Percentiles rank a stretch among this genome's conserved stretches.
phyloP scores from a whole-genome alignment of 805 yeast genomes.

The Saccharomycodes ludwigii region DNA sequence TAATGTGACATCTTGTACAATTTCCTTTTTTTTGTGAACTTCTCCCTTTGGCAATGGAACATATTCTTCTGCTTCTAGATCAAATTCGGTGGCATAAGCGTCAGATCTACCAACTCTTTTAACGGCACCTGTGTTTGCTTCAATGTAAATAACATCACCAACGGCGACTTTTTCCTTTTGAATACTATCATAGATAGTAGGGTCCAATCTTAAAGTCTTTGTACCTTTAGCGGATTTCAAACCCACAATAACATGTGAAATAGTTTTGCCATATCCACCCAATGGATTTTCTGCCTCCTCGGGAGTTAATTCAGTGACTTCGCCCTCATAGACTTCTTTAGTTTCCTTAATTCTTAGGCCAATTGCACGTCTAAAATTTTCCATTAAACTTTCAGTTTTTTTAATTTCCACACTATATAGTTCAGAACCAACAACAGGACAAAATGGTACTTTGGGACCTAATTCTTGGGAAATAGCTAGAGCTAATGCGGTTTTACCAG shows the following conservation, averaged over 20 bases:
- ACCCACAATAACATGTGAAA: conserved; percentile 87
- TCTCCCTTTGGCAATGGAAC: conserved; percentile 98
- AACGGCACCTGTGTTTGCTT: conserved; percentile 94
- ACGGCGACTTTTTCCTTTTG: conserved; percentile 89
- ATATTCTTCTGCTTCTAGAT: conserved; percentile 95
- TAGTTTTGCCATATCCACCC: conserved; percentile 97
- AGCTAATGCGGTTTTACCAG: conserved; percentile 96
- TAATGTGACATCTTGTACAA: conserved; percentile 92
- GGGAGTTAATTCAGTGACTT: conserved; percentile 89
- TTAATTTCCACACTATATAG: conserved; percentile 92
- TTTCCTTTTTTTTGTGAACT: conserved; percentile 94
- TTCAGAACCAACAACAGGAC: conserved; percentile 94
- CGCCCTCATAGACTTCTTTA: conserved; percentile 96
- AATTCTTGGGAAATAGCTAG: conserved; percentile 91
- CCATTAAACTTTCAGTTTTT: conserved; percentile 93
- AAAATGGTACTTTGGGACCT: conserved; percentile 95
- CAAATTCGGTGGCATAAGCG: conserved; percentile 96
- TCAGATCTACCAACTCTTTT: conserved; percentile 97
- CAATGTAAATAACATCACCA: conserved; percentile 96
- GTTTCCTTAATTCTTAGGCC: conserved; percentile 94
- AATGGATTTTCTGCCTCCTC: conserved; percentile 94
- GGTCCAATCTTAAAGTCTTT: conserved; percentile 81
- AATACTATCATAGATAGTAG: conserved; percentile 82
- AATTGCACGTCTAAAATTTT: conserved; percentile 90
- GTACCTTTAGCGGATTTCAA: conserved; percentile 87